Conservation (phyloP, 2,329 filamentous ascomycete genomes). For the Thielaviopsis punctulata region DNA sequence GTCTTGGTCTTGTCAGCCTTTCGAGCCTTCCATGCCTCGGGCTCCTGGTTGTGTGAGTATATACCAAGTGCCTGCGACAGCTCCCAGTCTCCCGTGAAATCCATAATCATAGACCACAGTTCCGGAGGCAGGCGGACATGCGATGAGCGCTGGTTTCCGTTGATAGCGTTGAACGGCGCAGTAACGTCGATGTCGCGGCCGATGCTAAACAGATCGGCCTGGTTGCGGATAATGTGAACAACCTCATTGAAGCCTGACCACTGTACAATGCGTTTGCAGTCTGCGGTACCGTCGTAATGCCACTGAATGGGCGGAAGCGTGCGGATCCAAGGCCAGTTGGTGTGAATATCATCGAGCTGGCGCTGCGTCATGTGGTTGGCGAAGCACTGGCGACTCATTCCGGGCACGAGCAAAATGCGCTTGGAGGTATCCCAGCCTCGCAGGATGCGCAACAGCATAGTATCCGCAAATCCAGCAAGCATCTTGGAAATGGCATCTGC, state of each 20-base stretch:
- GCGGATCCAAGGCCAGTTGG: constrained; percentile 76
- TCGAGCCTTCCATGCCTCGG: constrained; percentile 47
- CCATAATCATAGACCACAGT: constrained; percentile 77
- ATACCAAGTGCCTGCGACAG: constrained; percentile 65
- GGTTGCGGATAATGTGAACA: constrained; percentile 58
- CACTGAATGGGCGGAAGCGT: constrained; percentile 69
- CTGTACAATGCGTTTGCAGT: constrained; percentile 35
- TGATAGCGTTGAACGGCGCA: constrained; percentile 21
- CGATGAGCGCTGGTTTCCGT: constrained; percentile 20
- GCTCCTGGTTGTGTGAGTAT: constrained; percentile 59
- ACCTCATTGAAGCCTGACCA: constrained; percentile 55
- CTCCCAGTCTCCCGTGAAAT: constrained; percentile 80
- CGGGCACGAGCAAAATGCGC: constrained; percentile 67
- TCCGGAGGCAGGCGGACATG: constrained; percentile 51
- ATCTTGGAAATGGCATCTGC: constrained; percentile 75
- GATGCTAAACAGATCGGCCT: constrained; percentile 56
- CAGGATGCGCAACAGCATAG: constrained; percentile 61
- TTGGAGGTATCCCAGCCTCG: constrained; percentile 79
- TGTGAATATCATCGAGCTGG: constrained; percentile 65
- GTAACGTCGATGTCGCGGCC: constrained; percentile 49
- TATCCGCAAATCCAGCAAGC: constrained; percentile 70
- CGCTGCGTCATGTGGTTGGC: constrained; percentile 77
- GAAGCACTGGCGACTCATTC: constrained; percentile 83
- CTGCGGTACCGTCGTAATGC: constrained; percentile 45
- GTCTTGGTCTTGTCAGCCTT: constrained; percentile 41